These are phyloP conservation scores for Exobasidium rhododendri DNA, from an alignment of 1,284 basidiomycete species.

Conservation along the genomic window DNA sequence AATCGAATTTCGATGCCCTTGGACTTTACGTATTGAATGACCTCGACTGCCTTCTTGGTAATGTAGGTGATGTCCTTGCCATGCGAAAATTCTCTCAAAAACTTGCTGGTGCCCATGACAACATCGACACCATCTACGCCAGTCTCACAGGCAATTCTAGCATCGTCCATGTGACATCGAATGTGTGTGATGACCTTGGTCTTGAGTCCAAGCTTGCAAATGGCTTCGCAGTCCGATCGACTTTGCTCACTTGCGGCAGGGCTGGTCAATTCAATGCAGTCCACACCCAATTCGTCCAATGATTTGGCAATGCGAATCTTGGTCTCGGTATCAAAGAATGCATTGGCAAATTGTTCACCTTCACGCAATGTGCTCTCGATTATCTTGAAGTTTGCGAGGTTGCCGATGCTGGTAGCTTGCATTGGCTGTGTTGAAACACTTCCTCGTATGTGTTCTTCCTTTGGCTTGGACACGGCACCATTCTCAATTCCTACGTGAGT, in stretches of 20 bases:
- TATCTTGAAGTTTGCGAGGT: slow-evolving; percentile 63
- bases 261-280: slow-evolving; percentile 99
- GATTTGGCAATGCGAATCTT: slow-evolving; percentile 98
- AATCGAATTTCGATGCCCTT: slow-evolving; percentile 99
- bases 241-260: slow-evolving; percentile 98
- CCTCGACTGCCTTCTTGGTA: slow-evolving; percentile 94
- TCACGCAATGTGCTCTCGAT: slow-evolving; percentile 72
- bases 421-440: slow-evolving; percentile 7
- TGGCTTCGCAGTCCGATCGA: slow-evolving; percentile 89
- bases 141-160: slow-evolving; percentile 95
- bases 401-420: slow-evolving; percentile 22
- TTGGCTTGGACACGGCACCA: slow-evolving; percentile 17
- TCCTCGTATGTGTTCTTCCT: neutral
- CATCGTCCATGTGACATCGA: slow-evolving; percentile 99
- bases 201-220: slow-evolving; percentile 98
- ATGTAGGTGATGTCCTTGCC: slow-evolving; percentile 99
- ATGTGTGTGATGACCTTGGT: slow-evolving; percentile 98
- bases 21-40: slow-evolving; percentile 99
- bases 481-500: slow-evolving; percentile 49
- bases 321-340: slow-evolving; percentile 98
- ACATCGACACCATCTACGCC: slow-evolving; percentile 98
- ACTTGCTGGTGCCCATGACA: slow-evolving; percentile 97
- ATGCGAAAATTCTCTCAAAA: slow-evolving; percentile 98
- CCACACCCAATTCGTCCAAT: slow-evolving; percentile 68
- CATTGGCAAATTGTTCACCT: slow-evolving; percentile 98